Base-by-base conservation (phyloP, 1,139 yeast species). In the Blastobotrys malaysiensis region DNA sequence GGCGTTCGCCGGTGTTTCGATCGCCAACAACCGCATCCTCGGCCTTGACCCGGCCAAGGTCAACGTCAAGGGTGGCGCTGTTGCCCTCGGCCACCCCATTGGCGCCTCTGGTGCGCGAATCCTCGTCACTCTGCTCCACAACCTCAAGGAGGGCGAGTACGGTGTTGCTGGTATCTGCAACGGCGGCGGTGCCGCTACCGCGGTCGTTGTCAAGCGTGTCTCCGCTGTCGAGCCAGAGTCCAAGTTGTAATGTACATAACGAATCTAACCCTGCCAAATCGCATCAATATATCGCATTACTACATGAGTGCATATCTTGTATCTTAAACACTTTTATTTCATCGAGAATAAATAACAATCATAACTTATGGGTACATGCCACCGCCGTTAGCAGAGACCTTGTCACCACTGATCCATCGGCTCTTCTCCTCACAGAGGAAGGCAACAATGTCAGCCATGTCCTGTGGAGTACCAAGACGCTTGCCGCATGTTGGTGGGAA, bases 101-200 rank as follows among this genome's bases (percentile, higher is more conserved):
- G 98, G 97, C 54, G 86, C 95, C 68, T 88, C 96, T 11, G 97
- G 98, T 70, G 95, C 96, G 48, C 82, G 98, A 77, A 82, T 90
- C 66, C 78, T 90, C 52, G 90, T 87, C 60, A 89, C 97, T 49
- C 77, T 90, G 72, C 71, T 86, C 62, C 80, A 86, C 61, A 83
- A 84, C 45, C 79, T 90, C 69, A 69, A 77, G 56, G 95, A 88
- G 71, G 97, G 97, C 68, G 89, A 86, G 74, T 76, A 83, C 61
- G 98, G 98, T 70, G 87, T 83, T 63, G 96, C 96, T 64, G 97
- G 88, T 72, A 84, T 90, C 68, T 90, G 97, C 79, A 90, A 90
- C 72, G 97, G 97, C 76, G 98, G 98, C 67, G 97, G 97, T 69
- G 97, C 96, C 69, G 96, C 97, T 50, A 86, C 96, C 50, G 79